phyloP scores from a whole-genome alignment of 306 rosid species.

The Quercus bicolor region DNA sequence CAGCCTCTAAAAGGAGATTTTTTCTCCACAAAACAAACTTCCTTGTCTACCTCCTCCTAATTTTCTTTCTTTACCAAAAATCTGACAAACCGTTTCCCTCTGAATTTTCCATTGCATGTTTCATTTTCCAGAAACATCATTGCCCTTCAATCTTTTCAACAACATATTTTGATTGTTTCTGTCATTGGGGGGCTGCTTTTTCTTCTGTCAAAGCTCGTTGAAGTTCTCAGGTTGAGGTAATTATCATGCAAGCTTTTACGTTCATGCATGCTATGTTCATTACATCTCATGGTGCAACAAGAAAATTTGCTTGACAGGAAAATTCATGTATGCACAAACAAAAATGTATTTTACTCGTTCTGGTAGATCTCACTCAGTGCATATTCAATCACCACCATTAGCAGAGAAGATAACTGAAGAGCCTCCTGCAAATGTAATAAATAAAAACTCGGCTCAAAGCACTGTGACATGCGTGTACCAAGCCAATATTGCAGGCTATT shows the following conservation, averaged over 20 bases:
- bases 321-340: not conserved
- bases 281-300: too few species aligned
- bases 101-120: conserved; percentile 11
- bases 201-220: too few species aligned
- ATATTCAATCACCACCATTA: conserved; percentile 31
- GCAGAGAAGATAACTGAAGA: conserved; percentile 70
- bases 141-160: not conserved
- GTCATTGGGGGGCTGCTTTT: too few species aligned
- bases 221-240: too few species aligned
- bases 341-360: conserved; percentile 53
- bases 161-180: not conserved
- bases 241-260: too few species aligned
- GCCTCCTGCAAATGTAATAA: conserved; percentile 31
- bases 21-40: conserved; percentile 43
- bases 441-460: conserved; percentile 57
- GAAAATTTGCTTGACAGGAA: too few species aligned
- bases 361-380: conserved; percentile 42
- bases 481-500: conserved; percentile 47
- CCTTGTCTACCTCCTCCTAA: not conserved
- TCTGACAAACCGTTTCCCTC: conserved; percentile 8
- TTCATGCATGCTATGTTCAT: too few species aligned
- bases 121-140: not conserved
- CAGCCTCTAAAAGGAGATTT: conserved; percentile 49
- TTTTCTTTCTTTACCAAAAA: conserved; percentile 23
- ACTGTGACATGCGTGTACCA: conserved; percentile 72